These are phyloP conservation scores for Sclerotinia trifoliorum DNA, from an alignment of 2,329 filamentous ascomycete species.

Conservation along the genomic window DNA sequence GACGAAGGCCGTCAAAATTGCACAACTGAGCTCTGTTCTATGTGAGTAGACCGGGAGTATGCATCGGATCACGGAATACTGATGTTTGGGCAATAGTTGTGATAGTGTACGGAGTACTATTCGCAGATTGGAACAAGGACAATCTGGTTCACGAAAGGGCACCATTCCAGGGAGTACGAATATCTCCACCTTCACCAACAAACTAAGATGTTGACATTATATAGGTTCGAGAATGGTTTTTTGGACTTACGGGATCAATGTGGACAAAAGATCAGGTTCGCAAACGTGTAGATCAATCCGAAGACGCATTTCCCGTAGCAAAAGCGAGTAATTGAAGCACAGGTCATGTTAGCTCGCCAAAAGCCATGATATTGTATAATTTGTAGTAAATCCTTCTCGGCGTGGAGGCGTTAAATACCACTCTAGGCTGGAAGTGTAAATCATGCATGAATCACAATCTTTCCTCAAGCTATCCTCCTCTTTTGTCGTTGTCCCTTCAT, in stretches of 20 bases:
- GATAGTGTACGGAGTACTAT: constrained; percentile 56
- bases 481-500: not conserved
- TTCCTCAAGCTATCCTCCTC: not conserved
- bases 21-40: constrained; percentile 48
- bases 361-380: constrained; percentile 4
- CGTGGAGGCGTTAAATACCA: constrained; percentile 20
- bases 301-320: constrained; percentile 30
- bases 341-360: not conserved
- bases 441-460: constrained; percentile 11
- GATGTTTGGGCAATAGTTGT: constrained; percentile 46
- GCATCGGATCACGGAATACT: not conserved
- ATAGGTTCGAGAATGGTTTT: constrained; percentile 46
- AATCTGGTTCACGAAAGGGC: constrained; percentile 39
- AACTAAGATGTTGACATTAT: constrained; percentile 24
- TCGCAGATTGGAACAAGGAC: constrained; percentile 55
- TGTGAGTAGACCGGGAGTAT: constrained; percentile 32
- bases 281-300: constrained; percentile 25
- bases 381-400: constrained; percentile 17
- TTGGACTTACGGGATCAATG: constrained; percentile 41
- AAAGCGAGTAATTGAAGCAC: constrained; percentile 25
- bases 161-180: constrained; percentile 52
- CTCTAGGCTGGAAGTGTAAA: constrained; percentile 5
- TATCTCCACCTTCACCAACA: not conserved
- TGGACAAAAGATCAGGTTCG: constrained; percentile 36
- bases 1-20: constrained; percentile 63